Evolutionary conservation across 2,329 filamentous ascomycete species (phyloP), one percentile per base, ranked within the genome.

Genomic region (Ceratocystis albifundus): DNA sequence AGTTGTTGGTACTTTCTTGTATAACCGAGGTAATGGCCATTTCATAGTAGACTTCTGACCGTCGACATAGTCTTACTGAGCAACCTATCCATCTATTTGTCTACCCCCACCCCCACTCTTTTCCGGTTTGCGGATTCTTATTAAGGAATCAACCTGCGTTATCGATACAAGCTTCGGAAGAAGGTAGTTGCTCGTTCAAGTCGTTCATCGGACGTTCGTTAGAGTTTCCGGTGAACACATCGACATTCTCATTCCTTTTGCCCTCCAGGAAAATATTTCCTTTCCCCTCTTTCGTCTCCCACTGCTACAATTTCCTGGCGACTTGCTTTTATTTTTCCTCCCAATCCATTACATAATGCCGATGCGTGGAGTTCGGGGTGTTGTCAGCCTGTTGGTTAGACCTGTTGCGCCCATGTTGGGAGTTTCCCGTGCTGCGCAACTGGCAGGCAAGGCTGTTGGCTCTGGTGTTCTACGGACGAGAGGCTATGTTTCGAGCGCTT

Each of bases 401-500:
- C 55, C 67, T 8, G 30, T 44, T 65, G 64, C 53, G 62, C 53
- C 61, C 15, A 15, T 36, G 41, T 30, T 50, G 12, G 48, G 30
- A 5, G 30, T 55, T 20, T 63, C 46, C 20, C 25, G 15, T 30
- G 44, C 63, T 41, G 57, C 17, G n/a, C 64, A 50, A 25, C n/a
- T 59, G 17, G n/a, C 36, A 59, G 28, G 30, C 12, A 53, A 55
- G 61, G 12, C 48, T n/a, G 6, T 25, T 7, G 61, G n/a, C 6
- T 48, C 45, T 2, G 4, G 25, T 10, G 41, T n/a, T 7, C 4
- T 62, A 8, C 50, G 32, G 32, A 30, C 32, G 5, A 68, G 67
- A 68, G 59, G 55, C 12, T 66, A 79, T 66, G 82, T 81, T 53
- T 80, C 82, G 62, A 72, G 77, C 65, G 74, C 75, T 45, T 73